Conservation (phyloP, 2,329 filamentous ascomycete genomes). For the Alternaria gansuensis region DNA sequence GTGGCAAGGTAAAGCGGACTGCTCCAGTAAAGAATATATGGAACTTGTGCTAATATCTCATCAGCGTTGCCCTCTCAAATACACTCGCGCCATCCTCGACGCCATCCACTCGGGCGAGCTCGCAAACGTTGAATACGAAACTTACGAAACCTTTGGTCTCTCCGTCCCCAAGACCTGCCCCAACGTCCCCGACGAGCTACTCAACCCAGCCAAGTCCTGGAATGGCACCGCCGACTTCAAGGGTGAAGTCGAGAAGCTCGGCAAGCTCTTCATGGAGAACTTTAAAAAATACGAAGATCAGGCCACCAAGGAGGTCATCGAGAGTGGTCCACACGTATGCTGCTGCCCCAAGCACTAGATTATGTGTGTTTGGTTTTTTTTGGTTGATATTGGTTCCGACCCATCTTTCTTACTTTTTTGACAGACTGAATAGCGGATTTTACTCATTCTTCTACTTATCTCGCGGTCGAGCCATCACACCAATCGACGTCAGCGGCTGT, state of each 20-base stretch:
- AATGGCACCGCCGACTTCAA: slow-evolving; percentile 84
- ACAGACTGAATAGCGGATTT: slow-evolving; percentile 7
- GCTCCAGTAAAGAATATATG: slow-evolving; percentile 15
- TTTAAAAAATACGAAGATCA: slow-evolving; percentile 94
- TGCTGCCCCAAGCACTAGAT: slow-evolving; percentile 49
- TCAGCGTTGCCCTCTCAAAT: slow-evolving; percentile 97
- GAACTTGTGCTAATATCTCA: slow-evolving; percentile 58
- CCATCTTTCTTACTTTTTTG: slow-evolving; percentile 5
- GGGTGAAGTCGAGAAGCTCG: slow-evolving; percentile 89
- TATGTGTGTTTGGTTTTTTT: not conserved
- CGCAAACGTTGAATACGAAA: slow-evolving; percentile 91
- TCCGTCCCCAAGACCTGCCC: slow-evolving; percentile 92
- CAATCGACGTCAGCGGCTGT: slow-evolving; percentile 6
- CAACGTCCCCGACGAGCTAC: slow-evolving; percentile 86
- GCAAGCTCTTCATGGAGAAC: slow-evolving; percentile 90
- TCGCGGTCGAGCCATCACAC: not conserved
- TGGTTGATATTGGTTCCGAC: not conserved
- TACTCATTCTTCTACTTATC: not conserved
- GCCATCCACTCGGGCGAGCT: slow-evolving; percentile 98
- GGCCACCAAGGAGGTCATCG: slow-evolving; percentile 63
- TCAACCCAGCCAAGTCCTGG: slow-evolving; percentile 96
- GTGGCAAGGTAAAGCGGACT: slow-evolving; percentile 61
- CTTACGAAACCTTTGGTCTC: slow-evolving; percentile 95
- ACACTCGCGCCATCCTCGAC: slow-evolving; percentile 97
- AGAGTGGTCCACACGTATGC: slow-evolving; percentile 57